A percentile compares a stretch with the other conserved stretches of the same genome.
Conservation (phyloP, 2,329 filamentous ascomycete species). For the Aureobasidium mangrovei region DNA sequence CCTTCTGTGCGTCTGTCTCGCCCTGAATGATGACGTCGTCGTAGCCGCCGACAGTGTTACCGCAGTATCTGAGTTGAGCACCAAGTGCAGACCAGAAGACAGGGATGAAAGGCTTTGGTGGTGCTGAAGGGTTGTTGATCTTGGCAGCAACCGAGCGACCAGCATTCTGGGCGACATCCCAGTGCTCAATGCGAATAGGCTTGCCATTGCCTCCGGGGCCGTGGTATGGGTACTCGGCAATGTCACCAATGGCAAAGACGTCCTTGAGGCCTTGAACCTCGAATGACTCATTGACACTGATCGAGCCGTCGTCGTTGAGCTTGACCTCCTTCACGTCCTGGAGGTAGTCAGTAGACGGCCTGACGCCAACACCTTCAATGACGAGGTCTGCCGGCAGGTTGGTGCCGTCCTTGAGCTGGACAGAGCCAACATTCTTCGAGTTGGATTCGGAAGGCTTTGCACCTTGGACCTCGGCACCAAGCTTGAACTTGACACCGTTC, state of each 20-base stretch:
- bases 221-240: slow-evolving; percentile 88
- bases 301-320: slow-evolving; percentile 79
- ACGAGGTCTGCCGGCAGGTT: slow-evolving; percentile 79
- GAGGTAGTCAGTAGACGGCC: slow-evolving; percentile 76
- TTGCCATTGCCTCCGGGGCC: slow-evolving; percentile 73
- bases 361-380: slow-evolving; percentile 82
- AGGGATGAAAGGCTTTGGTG: slow-evolving; percentile 70
- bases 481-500: slow-evolving; percentile 80
- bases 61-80: slow-evolving; percentile 84
- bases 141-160: slow-evolving; percentile 71
- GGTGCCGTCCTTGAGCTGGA: slow-evolving; percentile 79
- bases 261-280: slow-evolving; percentile 66
- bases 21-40: slow-evolving; percentile 80
- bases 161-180: slow-evolving; percentile 94
- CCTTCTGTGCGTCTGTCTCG: slow-evolving; percentile 50
- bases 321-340: slow-evolving; percentile 59
- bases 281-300: slow-evolving; percentile 74
- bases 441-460: slow-evolving; percentile 63
- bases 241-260: slow-evolving; percentile 90
- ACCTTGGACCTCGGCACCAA: slow-evolving; percentile 73
- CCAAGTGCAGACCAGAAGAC: slow-evolving; percentile 96
- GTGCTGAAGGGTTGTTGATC: slow-evolving; percentile 57
- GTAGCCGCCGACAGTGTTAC: slow-evolving; percentile 72
- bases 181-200: slow-evolving; percentile 83
- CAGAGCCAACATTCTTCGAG: slow-evolving; percentile 64